Evolutionary conservation across 2,329 filamentous ascomycete species (phyloP).

Genomic region (Lachnellula hyalina): DNA sequence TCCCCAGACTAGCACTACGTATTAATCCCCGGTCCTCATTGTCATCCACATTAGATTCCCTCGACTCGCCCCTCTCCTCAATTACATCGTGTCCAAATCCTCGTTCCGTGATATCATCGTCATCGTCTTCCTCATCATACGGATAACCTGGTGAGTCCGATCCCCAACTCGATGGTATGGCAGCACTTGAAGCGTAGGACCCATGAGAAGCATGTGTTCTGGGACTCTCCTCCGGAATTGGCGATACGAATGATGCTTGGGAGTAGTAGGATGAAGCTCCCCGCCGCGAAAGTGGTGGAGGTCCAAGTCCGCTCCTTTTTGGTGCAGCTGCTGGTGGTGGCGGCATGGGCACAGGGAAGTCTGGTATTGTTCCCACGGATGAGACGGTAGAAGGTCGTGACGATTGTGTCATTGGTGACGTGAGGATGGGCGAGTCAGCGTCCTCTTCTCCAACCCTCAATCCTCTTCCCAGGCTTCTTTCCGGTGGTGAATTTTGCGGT

Average conservation of each 20-base stretch:
- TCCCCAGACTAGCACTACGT: conserved; percentile 56
- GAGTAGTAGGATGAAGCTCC: conserved; percentile 63
- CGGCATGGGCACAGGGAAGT: conserved; percentile 34
- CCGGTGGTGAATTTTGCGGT: conserved; percentile 33
- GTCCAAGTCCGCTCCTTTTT: conserved; percentile 50
- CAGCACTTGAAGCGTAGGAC: conserved; percentile 67
- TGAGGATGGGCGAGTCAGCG: conserved; percentile 32
- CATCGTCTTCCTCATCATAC: conserved; percentile 31
- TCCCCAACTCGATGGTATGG: conserved; percentile 65
- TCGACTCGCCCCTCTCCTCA: conserved; percentile 26
- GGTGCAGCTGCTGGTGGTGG: conserved; percentile 16
- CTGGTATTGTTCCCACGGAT: conserved; percentile 53
- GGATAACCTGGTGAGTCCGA: conserved; percentile 36
- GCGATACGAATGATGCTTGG: conserved; percentile 62
- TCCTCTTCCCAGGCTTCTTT: conserved; percentile 7
- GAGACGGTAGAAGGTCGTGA: conserved; percentile 50
- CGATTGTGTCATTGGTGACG: conserved; percentile 42
- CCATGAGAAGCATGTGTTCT: conserved; percentile 48
- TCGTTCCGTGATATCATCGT: conserved; percentile 19
- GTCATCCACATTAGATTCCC: conserved; percentile 26
- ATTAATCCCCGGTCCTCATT: conserved; percentile 51
- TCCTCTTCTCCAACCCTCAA: conserved; percentile 15
- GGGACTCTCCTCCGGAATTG: conserved; percentile 68
- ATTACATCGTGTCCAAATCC: conserved; percentile 16
- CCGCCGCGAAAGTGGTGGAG: conserved; percentile 54